Evolutionary conservation across 2,329 filamentous ascomycete genomes (phyloP).

Genomic region (Colletotrichum sp.): DNA sequence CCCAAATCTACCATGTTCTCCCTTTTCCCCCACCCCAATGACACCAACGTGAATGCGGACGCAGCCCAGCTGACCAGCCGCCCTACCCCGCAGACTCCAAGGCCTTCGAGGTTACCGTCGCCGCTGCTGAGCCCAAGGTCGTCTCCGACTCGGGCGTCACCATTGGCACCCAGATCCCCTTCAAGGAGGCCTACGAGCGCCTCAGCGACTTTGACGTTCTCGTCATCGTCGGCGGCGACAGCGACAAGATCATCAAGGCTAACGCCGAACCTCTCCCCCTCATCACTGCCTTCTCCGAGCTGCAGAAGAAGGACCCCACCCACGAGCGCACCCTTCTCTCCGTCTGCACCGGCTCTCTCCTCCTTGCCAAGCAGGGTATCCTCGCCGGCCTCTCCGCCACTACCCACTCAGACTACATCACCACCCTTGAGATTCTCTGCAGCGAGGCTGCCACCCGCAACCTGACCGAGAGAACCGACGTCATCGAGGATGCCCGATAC

Average conservation of each 20-base stretch:
- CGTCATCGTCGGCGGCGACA: slow-evolving; percentile 76
- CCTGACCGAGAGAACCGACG: slow-evolving; percentile 78
- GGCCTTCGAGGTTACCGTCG: slow-evolving; percentile 64
- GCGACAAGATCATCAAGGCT: slow-evolving; percentile 66
- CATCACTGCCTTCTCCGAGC: slow-evolving; percentile 77
- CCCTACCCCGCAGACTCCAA: slow-evolving; percentile 47
- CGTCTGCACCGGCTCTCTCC: slow-evolving; percentile 79
- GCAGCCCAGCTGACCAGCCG: slow-evolving; percentile 4
- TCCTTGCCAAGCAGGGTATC: slow-evolving; percentile 78
- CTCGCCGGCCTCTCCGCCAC: slow-evolving; percentile 81
- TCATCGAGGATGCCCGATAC: slow-evolving; percentile 81
- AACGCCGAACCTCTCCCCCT: slow-evolving; percentile 73
- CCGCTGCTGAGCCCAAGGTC: slow-evolving; percentile 57
- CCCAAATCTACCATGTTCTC: neutral
- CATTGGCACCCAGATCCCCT: slow-evolving; percentile 76
- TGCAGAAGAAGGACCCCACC: slow-evolving; percentile 79
- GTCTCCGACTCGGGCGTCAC: slow-evolving; percentile 68
- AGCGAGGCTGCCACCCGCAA: slow-evolving; percentile 74
- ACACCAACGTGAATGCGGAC: neutral
- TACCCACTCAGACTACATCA: slow-evolving; percentile 81
- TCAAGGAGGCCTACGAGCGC: slow-evolving; percentile 74
- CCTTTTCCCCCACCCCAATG: neutral
- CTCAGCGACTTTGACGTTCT: slow-evolving; percentile 81
- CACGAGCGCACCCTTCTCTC: slow-evolving; percentile 84
- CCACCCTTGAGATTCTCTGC: slow-evolving; percentile 81